Percentiles rank a stretch among this genome's conserved stretches.
These are phyloP conservation scores for Candida pseudofarinosa DNA, from an alignment of 805 yeast genomes.

Conservation along the genomic window DNA sequence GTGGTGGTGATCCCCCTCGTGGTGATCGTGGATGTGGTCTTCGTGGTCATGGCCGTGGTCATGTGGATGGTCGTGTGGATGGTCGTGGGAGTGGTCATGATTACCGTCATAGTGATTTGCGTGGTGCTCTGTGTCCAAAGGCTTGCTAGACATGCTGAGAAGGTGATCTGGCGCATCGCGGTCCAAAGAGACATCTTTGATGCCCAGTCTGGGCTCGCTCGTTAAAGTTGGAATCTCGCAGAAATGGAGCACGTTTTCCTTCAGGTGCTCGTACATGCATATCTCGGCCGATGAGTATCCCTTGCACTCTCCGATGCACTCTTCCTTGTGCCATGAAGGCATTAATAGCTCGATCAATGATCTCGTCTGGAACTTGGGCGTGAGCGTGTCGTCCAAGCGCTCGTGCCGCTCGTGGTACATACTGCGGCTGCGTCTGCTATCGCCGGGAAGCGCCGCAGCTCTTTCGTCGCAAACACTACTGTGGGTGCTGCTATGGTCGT, in stretches of 20 bases:
- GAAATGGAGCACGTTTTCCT: slow-evolving; percentile 21
- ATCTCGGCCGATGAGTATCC: slow-evolving; percentile 44
- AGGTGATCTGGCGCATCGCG: slow-evolving; percentile 1
- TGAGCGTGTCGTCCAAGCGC: neutral
- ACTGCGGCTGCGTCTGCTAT: neutral
- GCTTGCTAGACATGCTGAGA: neutral
- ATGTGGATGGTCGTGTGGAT: neutral
- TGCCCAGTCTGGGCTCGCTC: neutral
- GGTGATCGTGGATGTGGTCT: slow-evolving; percentile 18
- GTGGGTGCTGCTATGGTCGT: neutral
- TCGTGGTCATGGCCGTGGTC: slow-evolving; percentile 4
- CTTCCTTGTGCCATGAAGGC: neutral
- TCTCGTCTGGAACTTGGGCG: neutral
- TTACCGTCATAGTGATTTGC: neutral
- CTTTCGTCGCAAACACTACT: neutral
- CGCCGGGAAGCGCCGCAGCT: neutral
- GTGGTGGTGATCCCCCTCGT: slow-evolving; percentile 63
- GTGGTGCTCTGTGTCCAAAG: neutral
- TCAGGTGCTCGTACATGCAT: slow-evolving; percentile 13
- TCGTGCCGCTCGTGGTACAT: neutral
- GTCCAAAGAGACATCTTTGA: neutral
- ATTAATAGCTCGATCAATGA: neutral
- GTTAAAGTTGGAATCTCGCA: slow-evolving; percentile 37
- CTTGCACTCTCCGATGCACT: slow-evolving; percentile 41
- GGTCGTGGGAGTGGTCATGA: slow-evolving; percentile 3